Evolutionary conservation across 2,329 filamentous ascomycete genomes (phyloP), one percentile per base, ranked within the genome.

Genomic region (Colletotrichum sp.): DNA sequence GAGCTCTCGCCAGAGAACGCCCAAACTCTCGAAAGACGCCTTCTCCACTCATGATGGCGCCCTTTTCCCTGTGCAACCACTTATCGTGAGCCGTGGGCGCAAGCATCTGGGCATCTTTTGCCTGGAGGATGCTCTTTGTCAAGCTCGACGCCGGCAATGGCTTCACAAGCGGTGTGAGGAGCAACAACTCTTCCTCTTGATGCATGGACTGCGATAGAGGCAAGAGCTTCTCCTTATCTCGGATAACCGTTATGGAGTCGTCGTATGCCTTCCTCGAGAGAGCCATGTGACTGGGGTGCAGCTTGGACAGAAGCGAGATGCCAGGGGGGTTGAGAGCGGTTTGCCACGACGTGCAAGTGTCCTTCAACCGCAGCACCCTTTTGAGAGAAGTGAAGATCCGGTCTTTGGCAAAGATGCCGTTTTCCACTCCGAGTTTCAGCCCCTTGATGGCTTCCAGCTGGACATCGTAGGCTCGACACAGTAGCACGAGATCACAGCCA

Each of bases 381-480:
- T 91, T 91, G 4, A 98, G 86, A 1, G 97, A 99, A 34, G 94
- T 93, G 80, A 94, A 92, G 52, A 99, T 94, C 30, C 96, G 90
- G 30, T 94, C 91, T 80, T 93, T 94, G 3, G 94, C 93, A 66
- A 99, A 95, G 83, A 98, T 98, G 12, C 94, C 95, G 81, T 97
- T 98, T 78, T 98, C 95, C 36, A 98, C 91, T 1, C 96, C 96
- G 12, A 98, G 89, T 81, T 97, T 98, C 64, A 99, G 88, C 1
- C 96, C 96, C 44, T 94, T 95, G 81, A 99, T 95, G 9, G 96
- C 96, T 84, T 99, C 96, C 78, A 97, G 92, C 83, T 99, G 96
- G 24, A 96, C 93, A 48, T 95, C 93, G 80, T 96, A 98, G 8
- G 95, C 96, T 60, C 96, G 93, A 81, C 96, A 99, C 2, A 98